Base-by-base conservation (phyloP, 2,329 filamentous ascomycete species). In the Sphaerulina vaccinii region DNA sequence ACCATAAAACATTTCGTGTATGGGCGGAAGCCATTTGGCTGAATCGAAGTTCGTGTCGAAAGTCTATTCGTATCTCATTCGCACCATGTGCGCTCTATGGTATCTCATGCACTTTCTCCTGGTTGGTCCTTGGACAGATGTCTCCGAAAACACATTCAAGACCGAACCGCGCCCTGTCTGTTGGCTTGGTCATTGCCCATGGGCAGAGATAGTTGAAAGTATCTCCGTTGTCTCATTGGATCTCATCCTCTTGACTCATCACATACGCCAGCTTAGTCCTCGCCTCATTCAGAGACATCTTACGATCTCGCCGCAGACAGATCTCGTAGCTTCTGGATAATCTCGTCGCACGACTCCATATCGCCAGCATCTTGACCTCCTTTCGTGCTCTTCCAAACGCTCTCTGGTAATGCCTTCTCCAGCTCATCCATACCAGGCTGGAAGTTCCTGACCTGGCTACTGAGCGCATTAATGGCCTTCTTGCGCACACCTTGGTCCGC, bases 381-480 rank as follows among this genome's bases (percentile, higher is more conserved):
- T 23, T 78, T 75, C 5, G 72, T 70, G 10, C 55, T 47, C 1
- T 70, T 70, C 65, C 83, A 79, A 43, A 83, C 73, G 63, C 86
- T 80, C 29, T 79, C 76, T 1, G 84, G 81, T 55, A 90, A 75
- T 19, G 78, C 75, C 68, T 90, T 85, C 72, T 92, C 78, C 21
- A 85, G 68, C 58, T 78, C 77, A 61, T 85, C 79, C 61, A 85
- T 71, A 1, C 72, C 85, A 1, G 90, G 87, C 74, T 96, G 92
- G 70, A 89, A 95, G 71, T 99, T 99, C 68, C 93, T 80, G 49
- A 89, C 82, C 4, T 84, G 87, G 11, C 86, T 92, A 68, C 90
- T 96, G 41, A 99, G 79, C 10, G 92, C 93, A 65, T 90, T 91
- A 23, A 95, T 77, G 11, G 91, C 90, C 79, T 96, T 99, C 70